These are phyloP conservation scores for Dillenia turbinata DNA, from an alignment of 164 flowering plant species.

Conservation along the genomic window DNA sequence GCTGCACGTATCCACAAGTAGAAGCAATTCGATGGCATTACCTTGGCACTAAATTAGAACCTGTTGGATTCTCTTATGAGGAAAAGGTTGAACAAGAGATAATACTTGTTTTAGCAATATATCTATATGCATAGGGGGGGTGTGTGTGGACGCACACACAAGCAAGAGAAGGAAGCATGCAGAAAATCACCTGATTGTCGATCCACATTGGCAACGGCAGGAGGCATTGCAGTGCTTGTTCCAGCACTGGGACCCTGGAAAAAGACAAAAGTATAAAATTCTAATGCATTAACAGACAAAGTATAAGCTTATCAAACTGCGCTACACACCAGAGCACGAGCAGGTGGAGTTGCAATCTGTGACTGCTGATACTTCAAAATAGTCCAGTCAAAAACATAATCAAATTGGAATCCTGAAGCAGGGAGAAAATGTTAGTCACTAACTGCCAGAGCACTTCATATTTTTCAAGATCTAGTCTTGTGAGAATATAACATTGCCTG, in stretches of 20 bases:
- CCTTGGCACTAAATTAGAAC: too few relatives aligned
- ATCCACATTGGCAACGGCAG: conserved; percentile 44
- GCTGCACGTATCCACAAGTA: too few relatives aligned
- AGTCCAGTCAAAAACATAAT: conserved; percentile 92
- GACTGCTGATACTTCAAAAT: conserved; percentile 89
- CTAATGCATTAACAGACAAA: not conserved
- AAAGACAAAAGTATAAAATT: conserved; percentile 1
- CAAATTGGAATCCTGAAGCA: conserved; percentile 76
- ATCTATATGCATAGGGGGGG: too few relatives aligned
- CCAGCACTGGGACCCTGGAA: conserved; percentile 58
- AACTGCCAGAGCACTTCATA: not conserved
- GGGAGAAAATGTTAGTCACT: not conserved
- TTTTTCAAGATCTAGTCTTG: too few relatives aligned
- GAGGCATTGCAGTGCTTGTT: conserved; percentile 64
- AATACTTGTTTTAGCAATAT: too few relatives aligned
- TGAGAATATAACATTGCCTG: not conserved
- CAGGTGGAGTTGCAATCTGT: conserved; percentile 64
- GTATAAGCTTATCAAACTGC: too few relatives aligned
- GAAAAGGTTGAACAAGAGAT: too few relatives aligned
- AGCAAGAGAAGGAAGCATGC: not conserved
- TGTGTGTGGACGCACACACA: not conserved
- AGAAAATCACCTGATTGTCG: conserved; percentile 47
- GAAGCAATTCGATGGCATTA: too few relatives aligned
- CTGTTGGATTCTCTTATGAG: too few relatives aligned
- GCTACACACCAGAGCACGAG: conserved; percentile 52